Evolutionary conservation across 768 basidiomycete species (phyloP).

Genomic region (Mycena kentingensis): DNA sequence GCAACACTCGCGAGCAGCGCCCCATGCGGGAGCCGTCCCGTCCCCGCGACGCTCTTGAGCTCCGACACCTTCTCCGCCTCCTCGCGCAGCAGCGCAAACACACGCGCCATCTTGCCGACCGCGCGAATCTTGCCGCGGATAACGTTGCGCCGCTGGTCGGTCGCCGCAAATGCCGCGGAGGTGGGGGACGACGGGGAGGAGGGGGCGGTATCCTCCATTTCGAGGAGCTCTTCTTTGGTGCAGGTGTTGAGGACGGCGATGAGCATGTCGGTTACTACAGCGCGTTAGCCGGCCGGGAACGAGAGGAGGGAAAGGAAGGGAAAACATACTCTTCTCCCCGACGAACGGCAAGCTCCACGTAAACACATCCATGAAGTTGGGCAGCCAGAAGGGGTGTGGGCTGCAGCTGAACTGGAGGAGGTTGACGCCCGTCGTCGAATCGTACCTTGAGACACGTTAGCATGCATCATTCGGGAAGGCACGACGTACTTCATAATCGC

Average conservation of each 20-base stretch:
- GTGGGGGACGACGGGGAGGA: slow-evolving; percentile 36
- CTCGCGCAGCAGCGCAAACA: slow-evolving; percentile 95
- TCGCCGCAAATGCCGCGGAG: slow-evolving; percentile 45
- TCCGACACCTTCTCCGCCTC: slow-evolving; percentile 98
- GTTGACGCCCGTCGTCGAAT: slow-evolving; percentile 98
- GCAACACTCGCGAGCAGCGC: slow-evolving; percentile 84
- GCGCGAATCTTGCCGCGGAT: slow-evolving; percentile 99
- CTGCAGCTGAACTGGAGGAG: slow-evolving; percentile 97
- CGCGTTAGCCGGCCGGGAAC: background rate
- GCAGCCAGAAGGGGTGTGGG: slow-evolving; percentile 96
- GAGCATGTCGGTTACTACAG: slow-evolving; percentile 94
- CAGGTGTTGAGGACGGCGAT: slow-evolving; percentile 95
- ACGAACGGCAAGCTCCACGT: slow-evolving; percentile 99
- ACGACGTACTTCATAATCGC: slow-evolving; percentile 84
- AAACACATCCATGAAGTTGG: slow-evolving; percentile 99
- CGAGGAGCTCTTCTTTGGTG: slow-evolving; percentile 92
- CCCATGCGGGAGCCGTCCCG: slow-evolving; percentile 75
- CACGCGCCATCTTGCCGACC: slow-evolving; percentile 94
- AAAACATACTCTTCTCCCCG: slow-evolving; percentile 85
- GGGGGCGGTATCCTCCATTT: slow-evolving; percentile 62
- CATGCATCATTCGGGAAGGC: background rate
- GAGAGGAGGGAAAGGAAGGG: slow-evolving; percentile 16
- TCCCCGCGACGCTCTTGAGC: slow-evolving; percentile 86
- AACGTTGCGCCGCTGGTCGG: slow-evolving; percentile 75
- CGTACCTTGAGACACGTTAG: slow-evolving; percentile 41